phyloP scores from a whole-genome alignment of 1,284 basidiomycete species.

The Rhodotorula sp. region DNA sequence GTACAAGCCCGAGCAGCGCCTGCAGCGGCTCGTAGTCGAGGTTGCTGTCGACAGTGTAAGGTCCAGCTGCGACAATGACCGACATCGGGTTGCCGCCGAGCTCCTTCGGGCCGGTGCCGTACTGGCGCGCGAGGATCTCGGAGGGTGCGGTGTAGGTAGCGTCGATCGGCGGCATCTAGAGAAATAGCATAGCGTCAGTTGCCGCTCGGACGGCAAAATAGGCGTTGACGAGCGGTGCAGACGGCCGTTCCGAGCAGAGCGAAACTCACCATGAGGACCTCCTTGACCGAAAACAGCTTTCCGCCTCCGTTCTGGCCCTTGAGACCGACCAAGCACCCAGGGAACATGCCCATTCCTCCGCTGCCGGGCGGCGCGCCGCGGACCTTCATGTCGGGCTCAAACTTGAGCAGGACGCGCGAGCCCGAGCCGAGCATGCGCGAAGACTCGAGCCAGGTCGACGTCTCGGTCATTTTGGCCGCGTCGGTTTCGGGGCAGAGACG shows the following conservation, averaged over 20 bases:
- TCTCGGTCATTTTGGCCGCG: slow-evolving; percentile 68
- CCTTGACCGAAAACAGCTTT: slow-evolving; percentile 77
- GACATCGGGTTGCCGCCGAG: slow-evolving; percentile 59
- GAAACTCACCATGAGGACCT: slow-evolving; percentile 69
- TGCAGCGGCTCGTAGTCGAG: slow-evolving; percentile 72
- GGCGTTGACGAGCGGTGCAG: neutral
- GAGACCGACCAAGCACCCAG: slow-evolving; percentile 84
- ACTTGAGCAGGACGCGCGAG: slow-evolving; percentile 67
- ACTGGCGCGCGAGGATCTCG: slow-evolving; percentile 48
- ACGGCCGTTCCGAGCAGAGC: neutral
- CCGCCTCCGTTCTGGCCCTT: slow-evolving; percentile 90
- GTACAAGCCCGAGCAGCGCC: slow-evolving; percentile 62
- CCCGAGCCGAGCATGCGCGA: slow-evolving; percentile 63
- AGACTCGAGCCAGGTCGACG: slow-evolving; percentile 73
- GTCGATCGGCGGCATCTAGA: slow-evolving; percentile 53
- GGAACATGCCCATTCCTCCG: slow-evolving; percentile 77
- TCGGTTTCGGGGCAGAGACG: slow-evolving; percentile 72
- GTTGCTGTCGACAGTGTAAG: slow-evolving; percentile 76
- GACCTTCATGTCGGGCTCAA: slow-evolving; percentile 67
- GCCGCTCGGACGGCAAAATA: too few relatives aligned
- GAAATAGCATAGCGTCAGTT: too few relatives aligned
- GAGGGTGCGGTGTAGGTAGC: slow-evolving; percentile 47
- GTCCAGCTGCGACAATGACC: slow-evolving; percentile 72
- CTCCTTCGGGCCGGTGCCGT: slow-evolving; percentile 47
- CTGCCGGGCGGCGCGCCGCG: slow-evolving; percentile 63